Percentiles rank a stretch among this genome's conserved stretches.
phyloP scores from a whole-genome alignment of 176 grass and related monocot genomes.

The Zoysia pacifica region DNA sequence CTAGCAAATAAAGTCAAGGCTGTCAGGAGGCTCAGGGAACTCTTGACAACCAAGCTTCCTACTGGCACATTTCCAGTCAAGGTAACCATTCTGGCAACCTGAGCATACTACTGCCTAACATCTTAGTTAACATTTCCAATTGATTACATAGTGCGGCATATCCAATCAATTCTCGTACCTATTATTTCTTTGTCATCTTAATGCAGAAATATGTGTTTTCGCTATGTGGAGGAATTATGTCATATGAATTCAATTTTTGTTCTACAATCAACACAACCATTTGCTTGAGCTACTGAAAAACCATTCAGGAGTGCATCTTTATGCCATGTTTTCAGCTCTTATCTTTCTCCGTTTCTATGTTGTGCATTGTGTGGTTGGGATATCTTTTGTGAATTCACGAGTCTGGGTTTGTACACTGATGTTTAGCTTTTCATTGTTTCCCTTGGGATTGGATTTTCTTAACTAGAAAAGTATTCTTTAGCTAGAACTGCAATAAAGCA shows the following conservation, averaged over 20 bases:
- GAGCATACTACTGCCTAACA: neutral
- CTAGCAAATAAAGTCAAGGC: slow-evolving; percentile 99
- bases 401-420: slow-evolving; percentile 3
- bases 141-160: neutral
- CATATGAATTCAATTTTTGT: slow-evolving; percentile 12
- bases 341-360: neutral
- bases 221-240: neutral
- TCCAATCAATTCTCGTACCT: slow-evolving; percentile 21
- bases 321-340: neutral
- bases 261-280: neutral
- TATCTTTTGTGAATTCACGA: neutral
- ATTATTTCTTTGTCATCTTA: neutral
- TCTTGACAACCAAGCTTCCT: slow-evolving; percentile 90
- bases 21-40: slow-evolving; percentile 88
- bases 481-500: neutral
- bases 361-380: slow-evolving; percentile 4
- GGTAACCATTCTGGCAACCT: slow-evolving; percentile 46
- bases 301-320: neutral
- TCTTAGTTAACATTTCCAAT: neutral
- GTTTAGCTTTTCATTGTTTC: neutral
- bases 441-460: neutral
- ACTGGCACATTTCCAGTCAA: slow-evolving; percentile 92
- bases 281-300: neutral
- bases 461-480: neutral
- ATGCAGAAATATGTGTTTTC: neutral